These are phyloP conservation scores for Salvia sclarea DNA, from an alignment of 305 asterid genomes.

Conservation along the genomic window DNA sequence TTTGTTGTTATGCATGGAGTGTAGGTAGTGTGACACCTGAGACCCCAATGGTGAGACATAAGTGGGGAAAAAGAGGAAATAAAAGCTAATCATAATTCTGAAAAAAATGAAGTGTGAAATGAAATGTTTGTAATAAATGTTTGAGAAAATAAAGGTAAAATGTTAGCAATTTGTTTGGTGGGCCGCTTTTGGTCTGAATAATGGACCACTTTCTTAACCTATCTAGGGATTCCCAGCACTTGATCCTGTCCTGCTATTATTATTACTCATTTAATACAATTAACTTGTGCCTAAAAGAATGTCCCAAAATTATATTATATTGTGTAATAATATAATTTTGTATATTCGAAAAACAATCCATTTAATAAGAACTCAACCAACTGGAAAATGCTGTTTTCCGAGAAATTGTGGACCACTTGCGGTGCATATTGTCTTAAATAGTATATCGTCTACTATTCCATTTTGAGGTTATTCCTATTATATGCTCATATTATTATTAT, in stretches of 20 bases:
- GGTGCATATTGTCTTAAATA: neutral
- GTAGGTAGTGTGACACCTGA: neutral
- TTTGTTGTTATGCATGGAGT: neutral
- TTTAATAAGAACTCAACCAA: conserved; percentile 7
- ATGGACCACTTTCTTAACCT: conserved; percentile 27
- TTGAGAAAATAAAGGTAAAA: neutral
- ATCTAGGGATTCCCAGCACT: conserved; percentile 35
- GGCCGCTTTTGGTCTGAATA: conserved; percentile 22
- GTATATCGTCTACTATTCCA: neutral
- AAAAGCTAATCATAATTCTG: conserved; percentile 20
- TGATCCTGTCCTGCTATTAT: conserved; percentile 49
- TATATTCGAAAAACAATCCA: neutral
- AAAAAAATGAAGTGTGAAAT: neutral
- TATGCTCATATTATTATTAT: neutral
- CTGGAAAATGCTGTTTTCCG: conserved; percentile 11
- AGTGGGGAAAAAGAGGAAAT: conserved; percentile 13
- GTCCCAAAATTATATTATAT: conserved; percentile 14
- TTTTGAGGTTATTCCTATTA: neutral
- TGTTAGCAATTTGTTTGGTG: conserved; percentile 5
- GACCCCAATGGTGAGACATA: neutral
- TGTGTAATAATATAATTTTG: too few relatives aligned
- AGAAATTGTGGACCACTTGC: conserved; percentile 2
- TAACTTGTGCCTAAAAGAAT: conserved; percentile 13
- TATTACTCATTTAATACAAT: neutral
- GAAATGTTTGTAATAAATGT: neutral